These are phyloP conservation scores for Epicoccum nigrum DNA, from an alignment of 2,329 filamentous ascomycete genomes.

Conservation along the genomic window DNA sequence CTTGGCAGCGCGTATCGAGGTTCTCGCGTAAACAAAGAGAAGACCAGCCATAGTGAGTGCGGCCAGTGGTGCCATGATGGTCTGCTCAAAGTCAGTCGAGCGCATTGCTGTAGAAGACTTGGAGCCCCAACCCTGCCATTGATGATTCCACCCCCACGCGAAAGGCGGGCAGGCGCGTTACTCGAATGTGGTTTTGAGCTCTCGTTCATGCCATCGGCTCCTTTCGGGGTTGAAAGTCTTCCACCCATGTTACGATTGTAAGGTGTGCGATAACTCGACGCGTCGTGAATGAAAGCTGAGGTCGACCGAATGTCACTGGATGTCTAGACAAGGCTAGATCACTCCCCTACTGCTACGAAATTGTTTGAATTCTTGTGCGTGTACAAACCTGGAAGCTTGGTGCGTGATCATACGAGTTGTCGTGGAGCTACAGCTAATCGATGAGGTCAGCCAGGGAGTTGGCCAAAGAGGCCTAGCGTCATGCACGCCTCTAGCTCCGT, in stretches of 20 bases:
- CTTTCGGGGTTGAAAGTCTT: slow-evolving; percentile 53
- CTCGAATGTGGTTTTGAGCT: slow-evolving; percentile 45
- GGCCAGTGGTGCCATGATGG: slow-evolving; percentile 65
- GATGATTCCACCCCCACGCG: slow-evolving; percentile 40
- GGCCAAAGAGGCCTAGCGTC: slow-evolving; percentile 23
- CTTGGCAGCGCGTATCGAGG: slow-evolving; percentile 70
- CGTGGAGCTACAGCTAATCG: slow-evolving; percentile 20
- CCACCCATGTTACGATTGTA: slow-evolving; percentile 50
- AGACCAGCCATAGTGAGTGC: slow-evolving; percentile 67
- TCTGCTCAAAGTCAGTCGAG: slow-evolving; percentile 42
- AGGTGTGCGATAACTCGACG: neutral
- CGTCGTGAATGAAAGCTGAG: neutral
- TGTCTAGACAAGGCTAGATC: neutral
- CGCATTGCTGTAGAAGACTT: neutral
- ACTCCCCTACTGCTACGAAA: neutral
- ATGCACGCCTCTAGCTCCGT: slow-evolving; percentile 23
- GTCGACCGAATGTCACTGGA: neutral
- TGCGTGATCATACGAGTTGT: slow-evolving; percentile 16
- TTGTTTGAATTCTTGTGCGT: neutral
- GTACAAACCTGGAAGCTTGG: slow-evolving; percentile 3
- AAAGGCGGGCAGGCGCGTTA: slow-evolving; percentile 38
- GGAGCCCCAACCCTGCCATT: slow-evolving; percentile 40
- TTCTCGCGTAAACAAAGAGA: slow-evolving; percentile 67
- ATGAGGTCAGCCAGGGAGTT: slow-evolving; percentile 33
- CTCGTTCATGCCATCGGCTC: slow-evolving; percentile 52